Conservation (phyloP, 371 early-diverging fungal genomes). For the Mortierella sp. region DNA sequence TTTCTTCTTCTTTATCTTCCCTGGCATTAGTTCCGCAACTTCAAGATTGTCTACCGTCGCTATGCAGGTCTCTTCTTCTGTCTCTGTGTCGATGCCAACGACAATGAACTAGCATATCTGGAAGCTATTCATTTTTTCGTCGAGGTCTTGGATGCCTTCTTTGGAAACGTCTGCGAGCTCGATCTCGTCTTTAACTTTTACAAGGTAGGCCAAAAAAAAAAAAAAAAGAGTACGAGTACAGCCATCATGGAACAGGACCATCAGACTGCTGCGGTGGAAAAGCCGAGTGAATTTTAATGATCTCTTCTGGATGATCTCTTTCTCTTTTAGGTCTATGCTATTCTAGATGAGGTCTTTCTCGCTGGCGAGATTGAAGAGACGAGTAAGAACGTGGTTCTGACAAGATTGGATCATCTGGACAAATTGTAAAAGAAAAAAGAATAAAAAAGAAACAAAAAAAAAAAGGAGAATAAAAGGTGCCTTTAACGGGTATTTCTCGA, state of each 20-base stretch:
- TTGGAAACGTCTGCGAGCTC: conserved; percentile 97
- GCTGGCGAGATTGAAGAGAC: conserved; percentile 99
- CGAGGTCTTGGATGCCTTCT: conserved; percentile 96
- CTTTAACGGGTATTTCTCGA: too few relatives aligned
- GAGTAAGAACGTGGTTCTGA: conserved; percentile 80
- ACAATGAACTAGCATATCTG: conserved; percentile 93
- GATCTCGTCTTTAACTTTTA: conserved; percentile 98
- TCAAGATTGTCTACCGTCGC: conserved; percentile 96
- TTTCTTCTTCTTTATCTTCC: not conserved
- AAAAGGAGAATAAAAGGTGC: not conserved
- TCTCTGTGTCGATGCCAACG: conserved; percentile 96
- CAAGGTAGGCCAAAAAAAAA: conserved; percentile 69
- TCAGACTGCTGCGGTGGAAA: too few relatives aligned
- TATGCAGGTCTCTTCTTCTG: conserved; percentile 98
- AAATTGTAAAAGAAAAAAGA: conserved; percentile 68
- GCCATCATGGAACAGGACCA: too few relatives aligned
- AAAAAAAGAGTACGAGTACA: not conserved
- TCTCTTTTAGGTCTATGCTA: conserved; percentile 86
- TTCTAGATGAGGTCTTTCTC: conserved; percentile 96
- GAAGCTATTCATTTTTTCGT: conserved; percentile 99
- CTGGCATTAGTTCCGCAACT: conserved; percentile 82
- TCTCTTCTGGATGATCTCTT: not conserved
- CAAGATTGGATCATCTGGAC: conserved; percentile 80
- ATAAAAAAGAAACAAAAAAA: conserved; percentile 3
- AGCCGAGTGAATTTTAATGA: too few relatives aligned